Evolutionary conservation across 1,284 basidiomycete species (phyloP).

Genomic region (Puccinia triticina): DNA sequence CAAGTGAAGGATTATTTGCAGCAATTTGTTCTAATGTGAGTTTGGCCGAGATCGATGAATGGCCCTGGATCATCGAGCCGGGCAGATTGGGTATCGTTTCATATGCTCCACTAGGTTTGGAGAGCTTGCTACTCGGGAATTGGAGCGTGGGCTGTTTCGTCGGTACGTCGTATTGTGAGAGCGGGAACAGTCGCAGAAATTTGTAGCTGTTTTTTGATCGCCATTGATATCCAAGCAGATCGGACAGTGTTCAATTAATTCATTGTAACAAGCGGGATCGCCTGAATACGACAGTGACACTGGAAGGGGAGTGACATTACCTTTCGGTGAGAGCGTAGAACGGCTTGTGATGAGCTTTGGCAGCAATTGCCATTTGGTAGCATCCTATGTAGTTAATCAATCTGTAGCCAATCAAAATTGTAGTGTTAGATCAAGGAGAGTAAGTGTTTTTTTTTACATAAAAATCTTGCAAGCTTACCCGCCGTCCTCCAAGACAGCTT

Average conservation of each 20-base stretch:
- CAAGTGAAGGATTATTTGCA: slow-evolving; percentile 62
- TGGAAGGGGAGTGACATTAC: slow-evolving; percentile 52
- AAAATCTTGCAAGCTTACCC: slow-evolving; percentile 55
- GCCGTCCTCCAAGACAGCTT: slow-evolving; percentile 92
- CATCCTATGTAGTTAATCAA: slow-evolving; percentile 81
- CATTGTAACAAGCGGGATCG: no score
- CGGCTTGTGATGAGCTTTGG: slow-evolving; percentile 89
- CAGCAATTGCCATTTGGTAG: slow-evolving; percentile 94
- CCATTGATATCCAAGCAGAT: background rate
- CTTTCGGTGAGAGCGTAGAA: slow-evolving; percentile 91
- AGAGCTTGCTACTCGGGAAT: slow-evolving; percentile 7
- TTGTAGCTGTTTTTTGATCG: slow-evolving; percentile 56
- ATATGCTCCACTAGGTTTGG: background rate
- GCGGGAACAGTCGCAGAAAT: slow-evolving; percentile 59
- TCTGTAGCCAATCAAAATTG: slow-evolving; percentile 61
- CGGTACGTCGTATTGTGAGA: slow-evolving; percentile 58
- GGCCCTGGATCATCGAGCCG: background rate
- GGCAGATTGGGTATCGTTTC: background rate
- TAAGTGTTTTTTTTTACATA: no score
- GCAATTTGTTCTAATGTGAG: slow-evolving; percentile 57
- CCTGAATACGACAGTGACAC: no score
- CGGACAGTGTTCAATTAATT: background rate
- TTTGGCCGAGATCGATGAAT: slow-evolving; percentile 4
- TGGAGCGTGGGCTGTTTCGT: slow-evolving; percentile 30
- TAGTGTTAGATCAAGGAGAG: no score